Evolutionary conservation across 306 rosid species (phyloP).

Genomic region (Aeschynomene evenia): DNA sequence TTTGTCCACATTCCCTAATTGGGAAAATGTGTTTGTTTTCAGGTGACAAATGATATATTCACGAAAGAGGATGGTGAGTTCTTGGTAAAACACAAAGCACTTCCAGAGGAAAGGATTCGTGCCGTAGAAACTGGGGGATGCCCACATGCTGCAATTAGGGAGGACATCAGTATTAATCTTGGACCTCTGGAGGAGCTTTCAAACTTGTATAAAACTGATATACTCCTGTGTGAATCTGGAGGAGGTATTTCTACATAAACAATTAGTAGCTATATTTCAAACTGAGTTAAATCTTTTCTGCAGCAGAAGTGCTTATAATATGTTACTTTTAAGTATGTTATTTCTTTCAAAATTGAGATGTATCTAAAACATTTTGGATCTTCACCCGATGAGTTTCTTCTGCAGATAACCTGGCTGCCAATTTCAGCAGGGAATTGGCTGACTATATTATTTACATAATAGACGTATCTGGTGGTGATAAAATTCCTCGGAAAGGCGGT

Average conservation of each 20-base stretch:
- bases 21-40: neutral
- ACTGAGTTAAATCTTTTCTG: neutral
- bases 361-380: neutral
- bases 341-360: neutral
- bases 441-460: slow-evolving; percentile 95
- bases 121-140: slow-evolving; percentile 99
- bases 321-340: neutral
- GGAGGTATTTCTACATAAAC: slow-evolving; percentile 59
- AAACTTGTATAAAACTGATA: slow-evolving; percentile 67
- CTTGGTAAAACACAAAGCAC: slow-evolving; percentile 88
- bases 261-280: neutral
- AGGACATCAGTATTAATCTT: slow-evolving; percentile 95
- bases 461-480: slow-evolving; percentile 95
- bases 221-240: slow-evolving; percentile 99
- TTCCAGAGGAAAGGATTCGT: slow-evolving; percentile 89
- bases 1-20: neutral
- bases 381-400: slow-evolving; percentile 29
- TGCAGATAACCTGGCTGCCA: slow-evolving; percentile 97
- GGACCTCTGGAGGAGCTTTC: slow-evolving; percentile 97
- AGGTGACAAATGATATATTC: slow-evolving; percentile 98
- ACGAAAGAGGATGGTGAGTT: slow-evolving; percentile 98
- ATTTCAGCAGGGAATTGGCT: slow-evolving; percentile 97
- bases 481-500: slow-evolving; percentile 98
- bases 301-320: neutral
- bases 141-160: slow-evolving; percentile 94